These are phyloP conservation scores for Lodderomyces theae DNA, from an alignment of 1,139 yeast species.

Conservation along the genomic window DNA sequence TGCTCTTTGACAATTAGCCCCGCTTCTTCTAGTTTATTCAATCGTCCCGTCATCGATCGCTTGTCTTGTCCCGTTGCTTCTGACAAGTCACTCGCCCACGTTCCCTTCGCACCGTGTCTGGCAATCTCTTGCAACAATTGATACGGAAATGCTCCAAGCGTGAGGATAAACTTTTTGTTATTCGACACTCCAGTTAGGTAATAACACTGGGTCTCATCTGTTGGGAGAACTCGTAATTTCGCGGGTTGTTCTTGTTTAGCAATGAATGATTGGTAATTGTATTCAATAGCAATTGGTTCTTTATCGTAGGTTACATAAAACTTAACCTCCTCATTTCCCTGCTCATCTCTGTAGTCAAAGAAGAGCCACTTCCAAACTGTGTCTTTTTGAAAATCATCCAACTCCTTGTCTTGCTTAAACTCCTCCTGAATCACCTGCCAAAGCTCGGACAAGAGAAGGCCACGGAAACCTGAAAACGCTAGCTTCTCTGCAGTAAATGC, in stretches of 20 bases:
- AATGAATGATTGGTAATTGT: constrained; percentile 23
- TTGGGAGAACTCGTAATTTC: constrained; percentile 26
- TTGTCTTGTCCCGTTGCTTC: constrained; percentile 63
- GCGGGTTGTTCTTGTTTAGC: constrained; percentile 16
- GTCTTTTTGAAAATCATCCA: constrained; percentile 35
- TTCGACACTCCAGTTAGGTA: constrained; percentile 39
- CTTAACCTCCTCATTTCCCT: constrained; percentile 17
- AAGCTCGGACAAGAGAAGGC: constrained; percentile 28
- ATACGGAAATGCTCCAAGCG: constrained; percentile 43
- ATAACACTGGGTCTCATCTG: constrained; percentile 41
- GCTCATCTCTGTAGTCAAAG: constrained; percentile 16
- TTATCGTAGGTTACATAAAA: constrained; percentile 20
- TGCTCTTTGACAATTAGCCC: constrained; percentile 45
- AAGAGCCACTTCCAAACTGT: constrained; percentile 44
- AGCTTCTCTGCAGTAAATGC: constrained; percentile 27
- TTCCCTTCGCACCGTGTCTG: constrained; percentile 51
- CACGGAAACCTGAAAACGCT: constrained; percentile 38
- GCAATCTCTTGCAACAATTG: constrained; percentile 51
- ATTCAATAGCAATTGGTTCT: constrained; percentile 18
- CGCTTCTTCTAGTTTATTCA: constrained; percentile 50
- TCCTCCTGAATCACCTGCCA: constrained; percentile 28
- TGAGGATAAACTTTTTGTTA: constrained; percentile 29
- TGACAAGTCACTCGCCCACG: constrained; percentile 56
- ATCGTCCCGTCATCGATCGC: constrained; percentile 64
- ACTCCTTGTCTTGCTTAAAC: constrained; percentile 16